Conservation (phyloP, 306 rosid genomes). For the Quercus robur region DNA sequence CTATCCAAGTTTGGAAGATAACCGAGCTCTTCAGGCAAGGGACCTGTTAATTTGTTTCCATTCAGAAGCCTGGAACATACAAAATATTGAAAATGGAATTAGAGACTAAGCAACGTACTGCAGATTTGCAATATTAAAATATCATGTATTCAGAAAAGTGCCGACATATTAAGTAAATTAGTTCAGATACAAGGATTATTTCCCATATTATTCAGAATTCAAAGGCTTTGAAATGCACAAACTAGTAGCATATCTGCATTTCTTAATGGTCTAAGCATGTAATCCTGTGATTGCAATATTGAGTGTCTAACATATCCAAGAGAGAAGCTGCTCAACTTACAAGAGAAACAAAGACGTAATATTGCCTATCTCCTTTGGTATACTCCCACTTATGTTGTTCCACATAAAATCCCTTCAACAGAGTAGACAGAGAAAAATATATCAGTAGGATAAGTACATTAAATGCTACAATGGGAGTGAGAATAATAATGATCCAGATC, state of each 20-base stretch:
- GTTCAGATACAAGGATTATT: neutral
- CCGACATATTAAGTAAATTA: neutral
- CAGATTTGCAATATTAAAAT: neutral
- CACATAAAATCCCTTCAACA: conserved; percentile 86
- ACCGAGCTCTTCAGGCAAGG: conserved; percentile 83
- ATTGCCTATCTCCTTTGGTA: conserved; percentile 84
- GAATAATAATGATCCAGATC: neutral
- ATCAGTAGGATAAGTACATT: conserved; percentile 30
- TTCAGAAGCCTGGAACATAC: conserved; percentile 64
- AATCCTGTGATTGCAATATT: neutral
- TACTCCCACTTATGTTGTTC: conserved; percentile 73
- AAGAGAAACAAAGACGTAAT: conserved; percentile 61
- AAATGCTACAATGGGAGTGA: conserved; percentile 9
- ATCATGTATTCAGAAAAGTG: neutral
- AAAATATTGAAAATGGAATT: neutral
- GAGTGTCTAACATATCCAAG: neutral
- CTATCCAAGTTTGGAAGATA: conserved; percentile 56
- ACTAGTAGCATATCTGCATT: neutral
- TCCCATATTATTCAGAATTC: neutral
- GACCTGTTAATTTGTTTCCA: conserved; percentile 74
- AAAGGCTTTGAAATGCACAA: neutral
- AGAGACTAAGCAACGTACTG: conserved; percentile 1
- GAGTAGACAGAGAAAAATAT: conserved; percentile 18
- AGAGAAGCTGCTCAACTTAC: conserved; percentile 51
- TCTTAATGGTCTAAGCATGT: neutral